Evolutionary conservation across 2,329 filamentous ascomycete genomes (phyloP), one percentile per base, ranked within the genome.

Genomic region (Venturia aucupariae): DNA sequence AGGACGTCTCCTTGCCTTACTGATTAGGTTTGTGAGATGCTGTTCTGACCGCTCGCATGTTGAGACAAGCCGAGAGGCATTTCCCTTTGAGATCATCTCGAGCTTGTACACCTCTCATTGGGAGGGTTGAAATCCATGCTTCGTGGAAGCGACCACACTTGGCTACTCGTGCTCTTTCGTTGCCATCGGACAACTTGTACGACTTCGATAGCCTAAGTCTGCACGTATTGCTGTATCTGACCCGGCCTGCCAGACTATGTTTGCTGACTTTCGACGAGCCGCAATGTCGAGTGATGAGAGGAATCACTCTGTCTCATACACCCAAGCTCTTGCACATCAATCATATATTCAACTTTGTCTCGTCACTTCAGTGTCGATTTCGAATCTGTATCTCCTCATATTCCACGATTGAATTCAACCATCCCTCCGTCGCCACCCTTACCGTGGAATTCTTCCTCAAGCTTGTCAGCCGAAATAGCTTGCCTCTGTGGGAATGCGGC

Each of bases 331-430:
- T 41, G 15, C 39, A 41, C 11, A 4, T 41, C 15, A 41, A 41
- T 4, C 4, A n/a, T 8, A n/a, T 5, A 11, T 22, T 46, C 22
- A 51, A n/a, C 13, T 51, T 27, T 13, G 22, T 1, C 11, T 24
- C 46, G 22, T 51, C 22, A 51, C 2, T 10, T 11, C 4, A 27
- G 8, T 13, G 8, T 30, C 10, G 11, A 6, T 27, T 24, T 4
- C 17, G 46, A 51, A 27, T 4, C 22, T 27, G 15, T 11, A 35
- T 22, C 11, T 24, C 15, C 27, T 57, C 27, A 57, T 57, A 99
- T 93, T 15, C 94, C 94, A 72, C 94, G 85, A 76, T 99, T 97
- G 77, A 99, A 97, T 74, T 95, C 90, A n/a, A 99, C 90, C 79
- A 91, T 81, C 0, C 90, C 92, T 64, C 84, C 84, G 68, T 88